Percentiles rank a stretch among this genome's conserved stretches.
Evolutionary conservation across 176 grass and related monocot species (phyloP).

Genomic region (Musa schizocarpa): DNA sequence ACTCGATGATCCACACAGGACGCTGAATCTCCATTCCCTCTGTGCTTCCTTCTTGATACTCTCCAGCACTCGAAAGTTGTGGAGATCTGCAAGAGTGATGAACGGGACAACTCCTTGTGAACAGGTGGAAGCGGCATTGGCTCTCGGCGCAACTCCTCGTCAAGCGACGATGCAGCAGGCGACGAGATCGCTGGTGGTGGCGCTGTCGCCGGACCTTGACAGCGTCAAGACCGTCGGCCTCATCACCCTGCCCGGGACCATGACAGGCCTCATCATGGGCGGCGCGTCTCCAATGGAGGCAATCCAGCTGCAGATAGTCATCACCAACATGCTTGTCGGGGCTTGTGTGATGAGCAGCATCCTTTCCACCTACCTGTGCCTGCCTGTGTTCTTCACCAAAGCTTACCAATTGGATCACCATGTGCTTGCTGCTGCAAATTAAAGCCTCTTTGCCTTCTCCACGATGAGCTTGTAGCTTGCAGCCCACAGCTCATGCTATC

Average conservation of each 20-base stretch:
- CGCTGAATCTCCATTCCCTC: neutral
- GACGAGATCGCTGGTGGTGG: neutral
- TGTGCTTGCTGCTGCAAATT: neutral
- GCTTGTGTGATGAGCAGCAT: constrained; percentile 11
- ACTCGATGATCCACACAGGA: neutral
- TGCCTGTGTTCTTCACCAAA: constrained; percentile 7
- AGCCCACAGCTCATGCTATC: too few species aligned
- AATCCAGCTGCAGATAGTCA: constrained; percentile 16
- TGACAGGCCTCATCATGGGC: constrained; percentile 8
- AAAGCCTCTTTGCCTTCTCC: neutral
- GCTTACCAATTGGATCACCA: neutral
- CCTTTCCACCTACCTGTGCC: constrained; percentile 9
- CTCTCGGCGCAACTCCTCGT: constrained; percentile 2
- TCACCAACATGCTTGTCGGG: constrained; percentile 12
- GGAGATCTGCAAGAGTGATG: neutral
- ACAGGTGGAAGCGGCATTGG: constrained; percentile 6
- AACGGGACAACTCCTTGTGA: neutral
- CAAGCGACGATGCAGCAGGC: constrained; percentile 4
- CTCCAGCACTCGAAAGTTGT: neutral
- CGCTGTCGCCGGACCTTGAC: constrained; percentile 4
- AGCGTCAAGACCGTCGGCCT: constrained; percentile 14
- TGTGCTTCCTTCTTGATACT: neutral
- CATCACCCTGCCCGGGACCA: constrained; percentile 9
- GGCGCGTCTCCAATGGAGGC: neutral
- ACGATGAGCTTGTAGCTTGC: too few species aligned